These are phyloP conservation scores for Raffaelea arxii DNA, from an alignment of 2,329 filamentous ascomycete genomes.

Conservation along the genomic window DNA sequence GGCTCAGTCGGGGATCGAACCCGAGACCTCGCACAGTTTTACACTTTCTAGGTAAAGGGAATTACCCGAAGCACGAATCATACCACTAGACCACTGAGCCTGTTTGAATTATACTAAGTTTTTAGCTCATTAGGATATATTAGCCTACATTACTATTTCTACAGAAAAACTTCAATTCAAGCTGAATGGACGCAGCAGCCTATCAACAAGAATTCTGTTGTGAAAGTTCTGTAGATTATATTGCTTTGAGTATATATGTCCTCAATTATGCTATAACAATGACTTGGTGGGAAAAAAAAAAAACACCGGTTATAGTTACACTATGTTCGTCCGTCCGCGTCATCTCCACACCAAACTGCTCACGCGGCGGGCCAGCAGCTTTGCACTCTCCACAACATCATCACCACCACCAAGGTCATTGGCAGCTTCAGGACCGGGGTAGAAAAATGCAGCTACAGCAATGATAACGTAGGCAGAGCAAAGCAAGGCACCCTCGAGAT, in stretches of 20 bases:
- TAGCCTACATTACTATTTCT: background rate
- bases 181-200: no score
- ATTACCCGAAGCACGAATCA: constrained; percentile 15
- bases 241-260: no score
- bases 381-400: background rate
- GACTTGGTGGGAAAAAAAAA: no score
- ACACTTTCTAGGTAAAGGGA: constrained; percentile 11
- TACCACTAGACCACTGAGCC: constrained; percentile 15
- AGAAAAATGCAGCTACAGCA: constrained; percentile 17
- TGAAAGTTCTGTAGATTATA: no score
- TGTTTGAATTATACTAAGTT: background rate
- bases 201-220: no score
- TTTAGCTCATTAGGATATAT: background rate
- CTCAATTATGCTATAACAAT: background rate
- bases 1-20: constrained; percentile 16
- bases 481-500: constrained; percentile 33
- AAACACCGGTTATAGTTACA: no score
- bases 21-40: constrained; percentile 15
- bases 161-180: background rate
- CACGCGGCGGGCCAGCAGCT: no score
- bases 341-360: no score
- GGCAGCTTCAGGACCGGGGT: constrained; percentile 14
- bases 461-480: constrained; percentile 20
- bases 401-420: constrained; percentile 14
- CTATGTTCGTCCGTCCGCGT: no score